A percentile compares a stretch with the other conserved stretches of the same genome.
These are phyloP conservation scores for Hemileccinum impolitum DNA, from an alignment of 768 basidiomycete species.

Conservation along the genomic window DNA sequence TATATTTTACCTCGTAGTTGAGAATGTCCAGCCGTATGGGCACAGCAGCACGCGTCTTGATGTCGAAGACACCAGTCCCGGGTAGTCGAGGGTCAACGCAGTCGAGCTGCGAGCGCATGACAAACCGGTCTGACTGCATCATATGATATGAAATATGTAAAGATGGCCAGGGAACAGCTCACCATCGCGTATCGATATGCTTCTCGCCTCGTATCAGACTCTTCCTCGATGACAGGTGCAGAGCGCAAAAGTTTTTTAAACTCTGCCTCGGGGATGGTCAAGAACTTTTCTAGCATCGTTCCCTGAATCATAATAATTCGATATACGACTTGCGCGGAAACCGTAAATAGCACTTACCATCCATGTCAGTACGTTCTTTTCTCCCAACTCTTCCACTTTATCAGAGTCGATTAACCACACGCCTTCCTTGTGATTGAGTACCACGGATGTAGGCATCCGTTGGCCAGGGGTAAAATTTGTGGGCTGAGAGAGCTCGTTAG, in stretches of 20 bases:
- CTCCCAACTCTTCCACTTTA: constrained; percentile 36
- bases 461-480: constrained; percentile 74
- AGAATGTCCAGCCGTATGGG: constrained; percentile 82
- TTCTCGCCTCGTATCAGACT: constrained; percentile 46
- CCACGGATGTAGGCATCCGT: constrained; percentile 68
- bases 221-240: constrained; percentile 23
- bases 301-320: constrained; percentile 49
- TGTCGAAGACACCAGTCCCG: constrained; percentile 90
- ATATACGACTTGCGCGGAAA: background rate
- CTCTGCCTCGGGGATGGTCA: constrained; percentile 64
- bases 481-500: constrained; percentile 7
- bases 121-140: constrained; percentile 44
- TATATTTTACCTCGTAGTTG: constrained; percentile 61
- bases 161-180: constrained; percentile 8
- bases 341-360: constrained; percentile 45
- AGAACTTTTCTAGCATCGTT: constrained; percentile 81
- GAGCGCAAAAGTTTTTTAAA: constrained; percentile 57
- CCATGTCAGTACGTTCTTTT: constrained; percentile 74
- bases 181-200: constrained; percentile 89
- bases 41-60: constrained; percentile 89
- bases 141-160: background rate
- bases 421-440: constrained; percentile 62
- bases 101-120: constrained; percentile 96
- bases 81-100: constrained; percentile 78
- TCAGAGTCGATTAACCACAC: constrained; percentile 66